Base-by-base conservation (phyloP, 768 basidiomycete genomes). In the Crassisporium funariophilum region DNA sequence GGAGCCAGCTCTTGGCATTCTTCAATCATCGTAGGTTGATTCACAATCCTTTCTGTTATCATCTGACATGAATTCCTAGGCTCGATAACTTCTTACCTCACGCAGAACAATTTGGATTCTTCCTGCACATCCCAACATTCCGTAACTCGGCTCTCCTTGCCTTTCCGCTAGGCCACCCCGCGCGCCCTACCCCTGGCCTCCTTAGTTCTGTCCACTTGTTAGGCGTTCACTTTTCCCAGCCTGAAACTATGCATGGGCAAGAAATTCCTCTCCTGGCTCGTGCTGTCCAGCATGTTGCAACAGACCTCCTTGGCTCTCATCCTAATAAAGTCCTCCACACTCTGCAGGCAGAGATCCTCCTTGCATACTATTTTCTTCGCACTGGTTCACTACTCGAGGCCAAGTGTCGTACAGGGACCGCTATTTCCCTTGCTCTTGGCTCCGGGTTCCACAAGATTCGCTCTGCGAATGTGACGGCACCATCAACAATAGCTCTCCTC, bases 311-410 rank as follows among this genome's bases (percentile, higher is more conserved):
- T 16, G 65, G 74, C n/a, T 63, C 71, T 24, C 82, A 82, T 33
- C 73, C 77, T 29, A 67, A 73, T 22, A 67, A 61, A 37, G 68
- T 81, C 23, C 55, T 84, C 13, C 76, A 82, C 41, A 75, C 81
- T 12, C 56, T 85, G 7, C 84, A 86, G 49, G 74, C 81, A 0
- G 77, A 86, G 49, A 66, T 88, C 4, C 71, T 90, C n/a, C 69
- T 89, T 20, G 69, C 81, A 1, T 76, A 80, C 54, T 87, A 83
- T 60, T 80, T 88, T 57, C 78, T 83, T 57, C 77, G 79, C 38
- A 75, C 68, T 15, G 83, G 82, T 44, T 72, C 78, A 23, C 63
- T 78, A 25, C 68, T 86, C 19, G 82, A 84, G 50, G 87, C 84
- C 5, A 81, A 80, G 57, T 75, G 76, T 46, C 79, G 77, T 49